Base-by-base conservation (phyloP, 352 stramenopile species). In the Pythium biforme region DNA sequence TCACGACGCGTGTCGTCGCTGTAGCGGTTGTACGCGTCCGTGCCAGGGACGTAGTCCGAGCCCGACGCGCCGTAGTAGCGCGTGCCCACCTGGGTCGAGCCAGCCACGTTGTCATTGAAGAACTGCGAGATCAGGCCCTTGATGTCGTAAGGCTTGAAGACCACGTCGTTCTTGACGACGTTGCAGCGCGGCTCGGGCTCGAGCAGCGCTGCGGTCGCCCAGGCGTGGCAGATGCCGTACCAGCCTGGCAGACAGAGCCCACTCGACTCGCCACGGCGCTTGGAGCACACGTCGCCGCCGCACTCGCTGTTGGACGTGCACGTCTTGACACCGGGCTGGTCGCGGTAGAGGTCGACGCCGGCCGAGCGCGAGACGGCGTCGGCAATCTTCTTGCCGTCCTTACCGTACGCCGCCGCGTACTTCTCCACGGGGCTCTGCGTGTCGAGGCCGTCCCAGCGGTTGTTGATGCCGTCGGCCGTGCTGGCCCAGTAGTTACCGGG, bases 401-500 rank as follows among this genome's bases (percentile, higher is more conserved):
- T 56, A 29, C 56, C 64, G 39, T 63, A 73, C 0, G 69, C 69
- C 4, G 25, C 27, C 8, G 64, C 69, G 39, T 66, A 75, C 52
- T 75, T 75, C 59, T 74, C 68, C 2, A 63, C 59, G 11, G 68
- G 41, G 29, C 68, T 75, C 50, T 47, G 10, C 25, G 59, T 29
- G 58, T 59, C 48, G 1, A 12, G 49, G 17, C 56, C 61, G 9
- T 39, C 34, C 79, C 79, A 91, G 22, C 56, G 62, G 69, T 76
- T 79, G 57, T 89, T 89, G 61, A 89, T 79, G 49, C 77, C 81
- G 68, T 91, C 80, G n/a, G 71, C 72, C 48, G 76, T 80, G 55
- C 75, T 69, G 3, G 82, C 77, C 79, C 77, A 91, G 67, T 88
- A 91, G 66, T 79, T 86, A 29, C 70, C 68, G 3, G 82, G 76